Evolutionary conservation across 116 monocot genomes (phyloP), one percentile per base, ranked within the genome.

Genomic region (Dioscorea cayenensis): DNA sequence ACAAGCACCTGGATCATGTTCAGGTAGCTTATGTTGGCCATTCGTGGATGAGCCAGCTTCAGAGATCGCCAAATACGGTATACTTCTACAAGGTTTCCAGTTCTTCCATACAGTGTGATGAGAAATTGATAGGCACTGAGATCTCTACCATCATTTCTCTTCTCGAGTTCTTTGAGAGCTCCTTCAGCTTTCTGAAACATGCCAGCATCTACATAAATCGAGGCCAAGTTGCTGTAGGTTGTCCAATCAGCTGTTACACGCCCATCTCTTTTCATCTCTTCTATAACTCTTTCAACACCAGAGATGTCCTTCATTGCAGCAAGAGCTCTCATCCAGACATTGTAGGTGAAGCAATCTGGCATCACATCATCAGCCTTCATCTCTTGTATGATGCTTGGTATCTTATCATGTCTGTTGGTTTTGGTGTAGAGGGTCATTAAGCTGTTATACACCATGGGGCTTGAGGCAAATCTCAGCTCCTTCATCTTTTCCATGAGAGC

Each of bases 201-300:
- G 43, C 88, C 86, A 59, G 86, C 86, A 72, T 80, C 77, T 22
- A 83, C 90, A 77, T 90, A 99, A 28, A 99, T 90, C 14, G 94
- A 99, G 65, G 97, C 90, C 60, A 99, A 73, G 69, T 99, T 93
- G 72, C 94, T 93, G 28, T 88, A 93, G 19, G 93, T 93, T 2
- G 97, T 99, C 97, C 97, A 99, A 74, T 99, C 90, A 52, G 85
- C 77, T 66, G 75, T 49, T 50, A 93, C 88, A 27, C 86, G 86
- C 3, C 97, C 97, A 78, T 99, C 93, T 76, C 97, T 86, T 66
- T 90, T 99, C 97, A 99, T 93, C 81, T 93, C 97, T 75, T 91
- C 90, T 11, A 99, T 76, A 23, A 93, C 91, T 22, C 86, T 83
- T 68, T 89, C 97, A 19, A 91, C 97, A 1, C 90, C 94, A 67